Conservation (phyloP, 805 yeast genomes). For the Cephaloascus albidus region DNA sequence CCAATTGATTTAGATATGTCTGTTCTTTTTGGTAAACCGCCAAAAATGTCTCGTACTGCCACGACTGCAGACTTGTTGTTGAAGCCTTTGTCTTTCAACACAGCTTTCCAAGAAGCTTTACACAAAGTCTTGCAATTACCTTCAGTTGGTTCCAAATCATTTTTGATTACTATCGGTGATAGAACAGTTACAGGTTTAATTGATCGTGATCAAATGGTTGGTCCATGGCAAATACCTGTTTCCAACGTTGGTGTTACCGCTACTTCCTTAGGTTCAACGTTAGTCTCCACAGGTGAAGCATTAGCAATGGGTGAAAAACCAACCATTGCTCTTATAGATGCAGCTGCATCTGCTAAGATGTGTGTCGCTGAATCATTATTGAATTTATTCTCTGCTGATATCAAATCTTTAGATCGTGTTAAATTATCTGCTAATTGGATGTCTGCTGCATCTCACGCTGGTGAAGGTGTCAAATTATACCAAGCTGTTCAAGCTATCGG, state of each 20-base stretch:
- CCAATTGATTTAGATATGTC: constrained; percentile 97
- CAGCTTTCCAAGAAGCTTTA: constrained; percentile 53
- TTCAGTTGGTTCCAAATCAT: constrained; percentile 89
- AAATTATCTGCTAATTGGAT: constrained; percentile 98
- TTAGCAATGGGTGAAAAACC: constrained; percentile 98
- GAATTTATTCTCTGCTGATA: constrained; percentile 85
- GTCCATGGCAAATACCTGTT: constrained; percentile 99
- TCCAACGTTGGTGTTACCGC: constrained; percentile 97
- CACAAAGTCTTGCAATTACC: constrained; percentile 82
- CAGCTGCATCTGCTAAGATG: constrained; percentile 90
- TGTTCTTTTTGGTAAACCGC: constrained; percentile 92
- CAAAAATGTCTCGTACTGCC: constrained; percentile 81
- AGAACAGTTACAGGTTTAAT: constrained; percentile 95
- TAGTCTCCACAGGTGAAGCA: constrained; percentile 86
- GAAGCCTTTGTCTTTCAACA: constrained; percentile 18
- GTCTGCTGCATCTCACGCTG: constrained; percentile 92
- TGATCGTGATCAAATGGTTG: constrained; percentile 97
- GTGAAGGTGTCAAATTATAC: constrained; percentile 91
- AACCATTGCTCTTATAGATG: constrained; percentile 73
- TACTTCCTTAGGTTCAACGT: constrained; percentile 71
- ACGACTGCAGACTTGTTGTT: constrained; percentile 50
- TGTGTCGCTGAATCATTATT: constrained; percentile 90
- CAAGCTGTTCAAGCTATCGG: constrained; percentile 98
- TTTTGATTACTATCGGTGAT: constrained; percentile 96
- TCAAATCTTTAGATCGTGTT: constrained; percentile 62